These are phyloP conservation scores for Alloteropsis angusta DNA, from an alignment of 202 grass and related monocot genomes.

Conservation along the genomic window DNA sequence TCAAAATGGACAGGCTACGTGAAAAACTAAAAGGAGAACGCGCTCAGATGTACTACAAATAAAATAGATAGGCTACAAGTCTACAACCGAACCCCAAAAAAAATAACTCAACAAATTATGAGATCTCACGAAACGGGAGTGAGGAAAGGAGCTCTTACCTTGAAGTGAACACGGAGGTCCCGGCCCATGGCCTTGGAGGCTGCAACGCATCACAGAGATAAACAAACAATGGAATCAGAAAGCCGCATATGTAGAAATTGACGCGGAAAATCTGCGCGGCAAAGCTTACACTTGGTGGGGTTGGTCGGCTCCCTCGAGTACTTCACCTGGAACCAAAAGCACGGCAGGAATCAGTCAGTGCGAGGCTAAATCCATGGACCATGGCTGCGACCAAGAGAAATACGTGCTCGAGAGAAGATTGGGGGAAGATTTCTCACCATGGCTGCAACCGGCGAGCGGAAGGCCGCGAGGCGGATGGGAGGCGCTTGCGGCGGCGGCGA, in stretches of 20 bases:
- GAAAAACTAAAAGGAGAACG: not conserved
- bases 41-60: not conserved
- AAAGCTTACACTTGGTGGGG: slow-evolving; percentile 47
- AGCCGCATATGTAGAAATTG: not conserved
- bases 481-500: not conserved
- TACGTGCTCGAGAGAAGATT: too few relatives aligned
- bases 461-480: not conserved
- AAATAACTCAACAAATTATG: not conserved
- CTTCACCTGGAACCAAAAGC: slow-evolving; percentile 38
- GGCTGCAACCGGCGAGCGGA: not conserved
- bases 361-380: not conserved
- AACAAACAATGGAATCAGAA: not conserved
- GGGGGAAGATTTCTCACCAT: slow-evolving; percentile 22
- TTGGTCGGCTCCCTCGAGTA: slow-evolving; percentile 52
- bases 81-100: not conserved
- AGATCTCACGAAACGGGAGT: not conserved
- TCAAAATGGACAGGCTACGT: not conserved
- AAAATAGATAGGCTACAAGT: not conserved
- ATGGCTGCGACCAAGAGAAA: not conserved
- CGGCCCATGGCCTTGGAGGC: not conserved
- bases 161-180: slow-evolving; percentile 63
- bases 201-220: not conserved
- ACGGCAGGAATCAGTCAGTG: not conserved
- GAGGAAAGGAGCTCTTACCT: slow-evolving; percentile 23
- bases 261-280: not conserved